Conservation (phyloP, 306 rosid genomes). For the Carpinus fangiana region DNA sequence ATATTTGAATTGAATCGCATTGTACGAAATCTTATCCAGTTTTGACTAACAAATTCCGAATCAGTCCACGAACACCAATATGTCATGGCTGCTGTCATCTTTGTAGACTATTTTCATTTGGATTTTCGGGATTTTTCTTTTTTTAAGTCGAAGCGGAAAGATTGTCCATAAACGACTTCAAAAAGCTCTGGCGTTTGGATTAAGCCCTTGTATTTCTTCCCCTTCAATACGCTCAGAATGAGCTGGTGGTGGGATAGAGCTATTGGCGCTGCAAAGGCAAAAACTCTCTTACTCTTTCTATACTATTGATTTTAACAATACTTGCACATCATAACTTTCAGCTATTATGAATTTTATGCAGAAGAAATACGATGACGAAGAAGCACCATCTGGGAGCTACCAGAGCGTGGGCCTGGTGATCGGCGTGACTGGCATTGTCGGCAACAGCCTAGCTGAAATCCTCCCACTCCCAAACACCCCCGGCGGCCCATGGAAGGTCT, state of each 20-base stretch:
- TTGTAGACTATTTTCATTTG: not conserved
- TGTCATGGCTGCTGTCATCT: not conserved
- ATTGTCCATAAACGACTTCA: not conserved
- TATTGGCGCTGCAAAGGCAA: conserved; percentile 49
- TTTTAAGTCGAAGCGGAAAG: not conserved
- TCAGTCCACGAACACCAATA: not conserved
- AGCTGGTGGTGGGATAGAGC: conserved; percentile 70
- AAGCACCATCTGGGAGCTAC: conserved; percentile 33
- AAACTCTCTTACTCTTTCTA: not conserved
- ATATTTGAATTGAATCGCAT: too few relatives aligned
- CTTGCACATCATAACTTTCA: not conserved
- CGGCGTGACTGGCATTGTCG: conserved; percentile 71
- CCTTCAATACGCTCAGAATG: conserved; percentile 11
- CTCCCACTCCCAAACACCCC: conserved; percentile 74
- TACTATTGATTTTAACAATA: too few relatives aligned
- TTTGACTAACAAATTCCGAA: not conserved
- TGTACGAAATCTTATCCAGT: not conserved
- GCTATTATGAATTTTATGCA: not conserved
- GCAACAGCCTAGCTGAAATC: conserved; percentile 79
- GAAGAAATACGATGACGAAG: conserved; percentile 54
- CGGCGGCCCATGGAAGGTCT: conserved; percentile 81
- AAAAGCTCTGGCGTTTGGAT: too few relatives aligned
- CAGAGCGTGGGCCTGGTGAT: conserved; percentile 55
- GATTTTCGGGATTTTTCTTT: not conserved
- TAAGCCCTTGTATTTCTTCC: not conserved